Conservation (phyloP, 2,329 filamentous ascomycete genomes). For the Microsporum audouinii region DNA sequence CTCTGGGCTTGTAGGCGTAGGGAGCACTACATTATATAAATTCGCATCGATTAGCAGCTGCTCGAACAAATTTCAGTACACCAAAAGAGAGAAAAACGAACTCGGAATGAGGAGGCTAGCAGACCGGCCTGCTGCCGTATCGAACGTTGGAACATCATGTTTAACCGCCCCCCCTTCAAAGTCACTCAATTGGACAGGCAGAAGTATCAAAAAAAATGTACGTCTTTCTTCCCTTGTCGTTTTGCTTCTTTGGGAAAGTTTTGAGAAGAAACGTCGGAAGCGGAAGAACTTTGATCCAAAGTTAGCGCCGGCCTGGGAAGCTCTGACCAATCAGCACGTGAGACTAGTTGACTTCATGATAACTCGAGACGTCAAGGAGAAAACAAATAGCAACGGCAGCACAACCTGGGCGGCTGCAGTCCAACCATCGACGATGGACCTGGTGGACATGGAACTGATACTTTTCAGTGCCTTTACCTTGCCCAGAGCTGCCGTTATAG, state of each 20-base stretch:
- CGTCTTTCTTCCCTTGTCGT: not conserved
- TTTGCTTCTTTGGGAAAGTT: not conserved
- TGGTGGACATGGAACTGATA: not conserved
- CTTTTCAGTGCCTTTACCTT: not conserved
- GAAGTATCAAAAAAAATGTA: not conserved
- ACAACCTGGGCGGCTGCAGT: not conserved
- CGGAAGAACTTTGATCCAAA: not conserved
- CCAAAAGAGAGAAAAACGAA: slow-evolving; percentile 17
- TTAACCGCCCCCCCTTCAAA: slow-evolving; percentile 13
- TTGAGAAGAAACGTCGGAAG: not conserved
- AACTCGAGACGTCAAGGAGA: not conserved
- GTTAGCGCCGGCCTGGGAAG: not conserved
- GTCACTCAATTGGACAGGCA: not conserved
- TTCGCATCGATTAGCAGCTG: not conserved
- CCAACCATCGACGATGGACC: not conserved
- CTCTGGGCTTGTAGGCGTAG: slow-evolving; percentile 28
- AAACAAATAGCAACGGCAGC: not conserved
- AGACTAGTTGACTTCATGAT: not conserved
- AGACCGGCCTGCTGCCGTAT: slow-evolving; percentile 35
- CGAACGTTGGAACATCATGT: slow-evolving; percentile 34
- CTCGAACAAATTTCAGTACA: slow-evolving; percentile 8
- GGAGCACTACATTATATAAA: slow-evolving; percentile 19
- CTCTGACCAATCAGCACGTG: slow-evolving; percentile 6
- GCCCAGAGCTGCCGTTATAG: not conserved
- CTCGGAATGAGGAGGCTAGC: slow-evolving; percentile 30